Evolutionary conservation across 441 rosid species (phyloP).

Genomic region (Jatropha multifida): DNA sequence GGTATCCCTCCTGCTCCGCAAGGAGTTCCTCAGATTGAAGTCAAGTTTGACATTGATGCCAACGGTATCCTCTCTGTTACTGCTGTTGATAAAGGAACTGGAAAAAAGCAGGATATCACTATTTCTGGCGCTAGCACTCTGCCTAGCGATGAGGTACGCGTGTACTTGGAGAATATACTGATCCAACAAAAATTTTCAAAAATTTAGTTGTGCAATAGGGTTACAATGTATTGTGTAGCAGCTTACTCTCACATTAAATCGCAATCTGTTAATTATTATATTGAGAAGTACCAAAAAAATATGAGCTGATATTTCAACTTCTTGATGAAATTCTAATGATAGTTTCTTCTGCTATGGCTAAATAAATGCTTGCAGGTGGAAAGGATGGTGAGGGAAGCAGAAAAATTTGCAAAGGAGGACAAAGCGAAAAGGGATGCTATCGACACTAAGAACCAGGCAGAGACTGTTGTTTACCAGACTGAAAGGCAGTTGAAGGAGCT

Average conservation of each 20-base stretch:
- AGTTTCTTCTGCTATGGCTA: neutral
- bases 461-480: conserved; percentile 75
- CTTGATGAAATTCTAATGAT: neutral
- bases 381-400: conserved; percentile 84
- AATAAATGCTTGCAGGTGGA: conserved; percentile 47
- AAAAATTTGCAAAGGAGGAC: conserved; percentile 74
- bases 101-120: conserved; percentile 95
- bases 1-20: conserved; percentile 96
- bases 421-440: conserved; percentile 88
- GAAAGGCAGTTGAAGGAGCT: conserved; percentile 87
- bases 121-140: conserved; percentile 97
- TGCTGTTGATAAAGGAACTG: conserved; percentile 86
- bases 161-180: neutral
- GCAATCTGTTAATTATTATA: no score
- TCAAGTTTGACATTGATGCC: conserved; percentile 92
- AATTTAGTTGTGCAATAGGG: neutral
- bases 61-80: conserved; percentile 86
- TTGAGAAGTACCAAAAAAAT: no score
- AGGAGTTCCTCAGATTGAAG: conserved; percentile 94
- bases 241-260: no score
- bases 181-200: neutral
- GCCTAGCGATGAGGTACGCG: conserved; percentile 71
- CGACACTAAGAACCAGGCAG: conserved; percentile 95
- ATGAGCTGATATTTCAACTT: no score
- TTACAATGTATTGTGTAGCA: neutral